Evolutionary conservation across 2,329 filamentous ascomycete species (phyloP), one percentile per base, ranked within the genome.

Genomic region (Cadophora malorum): DNA sequence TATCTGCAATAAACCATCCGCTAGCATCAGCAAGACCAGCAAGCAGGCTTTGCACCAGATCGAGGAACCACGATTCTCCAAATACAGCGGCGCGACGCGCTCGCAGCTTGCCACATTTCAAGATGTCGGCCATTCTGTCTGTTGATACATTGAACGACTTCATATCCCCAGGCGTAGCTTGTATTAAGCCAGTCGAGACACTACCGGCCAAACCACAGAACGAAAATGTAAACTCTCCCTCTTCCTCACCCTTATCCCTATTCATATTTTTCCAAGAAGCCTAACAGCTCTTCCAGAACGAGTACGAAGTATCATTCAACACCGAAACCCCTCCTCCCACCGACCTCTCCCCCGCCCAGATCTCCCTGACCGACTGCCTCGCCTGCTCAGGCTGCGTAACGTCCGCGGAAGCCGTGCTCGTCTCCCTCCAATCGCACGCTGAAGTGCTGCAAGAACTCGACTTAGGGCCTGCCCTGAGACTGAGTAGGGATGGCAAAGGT

Each of bases 61-160:
- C 41, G 4, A 5, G n/a, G 1, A 49, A 49, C 45, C 6, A 49
- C 45, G 5, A 25, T 10, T 16, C n/a, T 16, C 21, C 9, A 59
- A 14, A 23, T 5, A 12, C 28, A 55, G 63, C 38, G 63, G 63
- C 70, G 55, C 66, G 41, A 23, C 53, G 71, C 67, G 67, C 71
- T 68, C 66, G 67, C 70, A 67, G 55, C 63, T 19, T 47, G 25
- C 64, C 25, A 66, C 14, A 12, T 21, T 21, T 53, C 58, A 84
- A 79, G 71, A 99, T 99, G 96, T 97, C 94, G 79, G 96, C 96
- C 71, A 99, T 99, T 76, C 91, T 99, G 76, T 98, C 94, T 66
- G 91, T 91, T 76, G 95, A 99, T 83, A 94, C 97, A 79, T 85
- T 99, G 70, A 99, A 99, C 84, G 96, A 99, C 84, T 99, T 99